Evolutionary conservation across 2,329 filamentous ascomycete genomes (phyloP).

Genomic region (Ilyonectria destructans): DNA sequence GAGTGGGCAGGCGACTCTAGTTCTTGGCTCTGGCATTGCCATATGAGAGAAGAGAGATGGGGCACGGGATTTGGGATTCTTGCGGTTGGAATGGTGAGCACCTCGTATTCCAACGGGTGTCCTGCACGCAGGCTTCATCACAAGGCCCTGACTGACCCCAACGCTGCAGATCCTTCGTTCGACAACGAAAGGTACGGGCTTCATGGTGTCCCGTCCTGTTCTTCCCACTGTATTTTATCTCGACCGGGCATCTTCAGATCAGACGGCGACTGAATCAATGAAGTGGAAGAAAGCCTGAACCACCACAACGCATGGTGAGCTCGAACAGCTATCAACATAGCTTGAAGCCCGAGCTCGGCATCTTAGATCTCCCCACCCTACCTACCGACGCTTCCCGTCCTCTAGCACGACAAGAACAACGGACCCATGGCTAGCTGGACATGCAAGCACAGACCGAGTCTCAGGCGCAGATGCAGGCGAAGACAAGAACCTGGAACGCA

Average conservation of each 20-base stretch:
- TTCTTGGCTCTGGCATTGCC: neutral
- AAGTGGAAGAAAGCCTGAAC: neutral
- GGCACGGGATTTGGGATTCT: neutral
- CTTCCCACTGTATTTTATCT: neutral
- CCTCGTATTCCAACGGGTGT: neutral
- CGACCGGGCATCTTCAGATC: neutral
- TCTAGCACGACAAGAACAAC: neutral
- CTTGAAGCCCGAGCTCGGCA: neutral
- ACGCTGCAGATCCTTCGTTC: neutral
- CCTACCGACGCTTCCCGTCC: neutral
- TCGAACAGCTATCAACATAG: neutral
- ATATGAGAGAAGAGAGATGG: neutral
- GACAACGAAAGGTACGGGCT: neutral
- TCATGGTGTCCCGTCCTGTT: neutral
- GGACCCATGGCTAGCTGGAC: neutral
- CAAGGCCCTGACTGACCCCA: neutral
- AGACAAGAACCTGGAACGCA: neutral
- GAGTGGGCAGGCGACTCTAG: neutral
- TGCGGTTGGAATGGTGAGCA: neutral
- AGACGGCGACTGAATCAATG: neutral
- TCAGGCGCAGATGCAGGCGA: slow-evolving; percentile 3
- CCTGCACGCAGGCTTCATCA: neutral
- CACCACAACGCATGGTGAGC: neutral
- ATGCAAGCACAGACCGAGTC: slow-evolving; percentile 3
- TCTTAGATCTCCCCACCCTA: neutral